Evolutionary conservation across 345 rosid genomes (phyloP), one percentile per base, ranked within the genome.

Genomic region (Rhizophora apiculata): DNA sequence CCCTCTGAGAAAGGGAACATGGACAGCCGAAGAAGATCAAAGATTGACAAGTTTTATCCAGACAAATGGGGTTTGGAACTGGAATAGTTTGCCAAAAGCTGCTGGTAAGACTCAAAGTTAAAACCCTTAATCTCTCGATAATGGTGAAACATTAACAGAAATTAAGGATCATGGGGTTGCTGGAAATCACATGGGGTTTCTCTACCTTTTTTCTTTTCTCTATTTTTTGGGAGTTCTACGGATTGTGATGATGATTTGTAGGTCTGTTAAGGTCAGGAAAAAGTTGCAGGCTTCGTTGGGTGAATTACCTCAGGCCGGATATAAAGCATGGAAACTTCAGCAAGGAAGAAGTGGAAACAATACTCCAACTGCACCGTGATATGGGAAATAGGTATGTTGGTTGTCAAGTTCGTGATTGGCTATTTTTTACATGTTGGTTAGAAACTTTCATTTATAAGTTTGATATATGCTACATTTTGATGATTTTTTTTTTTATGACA

Each of bases 251-350:
- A 27, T 56, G 6, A 27, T 18, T 69, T 68, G 29, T 73, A 88
- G 93, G 90, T 55, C 67, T 86, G 72, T 73, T 49, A 53, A 76
- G 93, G 65, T 75, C 84, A 19, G 89, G 90, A 30, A 88, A 88
- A 82, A 88, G 93, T 79, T 88, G 90, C 79, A 82, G 90, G 68
- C 86, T 88, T 61, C 81, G 90, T 56, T 88, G 93, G 93, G 43
- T 84, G 74, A 88, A 88, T 68, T 86, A 88, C 72, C 74, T 88
- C 30, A 80, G 65, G 66, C 93, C 90, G 20, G 73, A 69, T 54
- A 66, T 88, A 55, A 86, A 80, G 68, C 88, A 69, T 60, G 93
- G 93, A 65, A 83, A 82, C 56, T 80, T 88, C 85, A 83, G 68
- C 36, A 62, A 11, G 57, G 80, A 76, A 58, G 90, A 86, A 86